Percentiles rank a stretch among this genome's conserved stretches.
phyloP scores from a whole-genome alignment of 306 rosid genomes.

The Cicer pinnatifidum region DNA sequence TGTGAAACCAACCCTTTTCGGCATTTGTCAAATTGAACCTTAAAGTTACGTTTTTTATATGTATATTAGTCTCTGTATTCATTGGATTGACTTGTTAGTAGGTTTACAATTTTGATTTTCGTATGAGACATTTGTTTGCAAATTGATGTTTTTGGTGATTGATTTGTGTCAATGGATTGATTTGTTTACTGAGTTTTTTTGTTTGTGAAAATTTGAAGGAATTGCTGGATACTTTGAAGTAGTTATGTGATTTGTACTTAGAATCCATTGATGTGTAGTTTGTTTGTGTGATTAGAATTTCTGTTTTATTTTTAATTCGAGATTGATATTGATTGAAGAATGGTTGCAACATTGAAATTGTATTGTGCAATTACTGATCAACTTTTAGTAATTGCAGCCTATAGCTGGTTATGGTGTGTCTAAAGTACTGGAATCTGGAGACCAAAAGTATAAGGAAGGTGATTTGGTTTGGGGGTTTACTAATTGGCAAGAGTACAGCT shows the following conservation, averaged over 20 bases:
- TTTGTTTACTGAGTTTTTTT: not conserved
- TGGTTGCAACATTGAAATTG: not conserved
- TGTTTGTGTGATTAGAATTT: not conserved
- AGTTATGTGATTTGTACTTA: not conserved
- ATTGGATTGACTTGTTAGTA: not conserved
- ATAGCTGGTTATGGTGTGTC: constrained; percentile 45
- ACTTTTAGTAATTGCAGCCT: constrained; percentile 36
- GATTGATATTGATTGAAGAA: not conserved
- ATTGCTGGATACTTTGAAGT: constrained; percentile 9
- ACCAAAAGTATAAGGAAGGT: constrained; percentile 43
- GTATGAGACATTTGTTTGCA: not conserved
- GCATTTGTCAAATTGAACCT: not conserved
- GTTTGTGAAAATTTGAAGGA: not conserved
- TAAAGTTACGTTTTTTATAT: not conserved
- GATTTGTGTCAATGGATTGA: not conserved
- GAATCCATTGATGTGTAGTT: not conserved
- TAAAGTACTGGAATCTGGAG: constrained; percentile 46
- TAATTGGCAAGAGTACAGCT: constrained; percentile 48
- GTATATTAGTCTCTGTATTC: not conserved
- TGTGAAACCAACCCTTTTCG: constrained; percentile 23
- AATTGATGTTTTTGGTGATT: not conserved
- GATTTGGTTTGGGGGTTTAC: constrained; percentile 48
- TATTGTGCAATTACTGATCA: not conserved
- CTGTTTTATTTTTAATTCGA: not conserved
- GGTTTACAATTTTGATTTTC: not conserved